Evolutionary conservation across 1,284 basidiomycete genomes (phyloP), one percentile per base, ranked within the genome.

Genomic region (Puccinia hordei): DNA sequence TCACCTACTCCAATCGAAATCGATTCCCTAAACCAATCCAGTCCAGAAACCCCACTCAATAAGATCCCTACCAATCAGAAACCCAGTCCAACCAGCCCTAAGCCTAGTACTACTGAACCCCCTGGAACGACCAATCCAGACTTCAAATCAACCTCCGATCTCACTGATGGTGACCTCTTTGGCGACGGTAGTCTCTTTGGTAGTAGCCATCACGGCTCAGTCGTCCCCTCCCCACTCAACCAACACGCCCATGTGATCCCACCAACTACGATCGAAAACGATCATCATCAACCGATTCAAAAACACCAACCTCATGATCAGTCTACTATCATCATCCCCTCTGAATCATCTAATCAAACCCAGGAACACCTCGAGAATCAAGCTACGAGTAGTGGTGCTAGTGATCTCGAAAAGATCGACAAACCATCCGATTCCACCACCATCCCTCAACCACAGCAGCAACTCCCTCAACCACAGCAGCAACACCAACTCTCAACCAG

Each of bases 151-250:
- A 44, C 68, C 27, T 77, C 75, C 17, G 75, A 77, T 38, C 19
- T 38, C 53, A 46, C 75, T 24, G 75, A 77, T 68, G 75, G 63
- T 41, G 75, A 77, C 38, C 35, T 77, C 15, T 77, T 68, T 68
- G 75, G 75, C 9, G 75, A 77, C 51, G 75, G 75, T 38, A 77
- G 75, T 57, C 75, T 77, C 30, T 77, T 77, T 38, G 75, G 75
- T 5, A 66, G 59, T 5, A 77, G 55, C 44, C 69, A 74, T 38
- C 41, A 77, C 19, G 63, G 63, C 35, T 77, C 75, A 6, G 75
- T 63, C 33, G 59, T 35, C 46, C 75, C 75, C 22, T 77, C 75
- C 30, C 75, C 75, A 27, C 63, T 77, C 19, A 57, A 77, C 35
- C 75, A 61, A 33, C 49, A 49, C 6, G 38, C 46, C 3, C 41